Base-by-base conservation (phyloP, 495 filamentous ascomycete genomes). In the Trypethelium eluteriae region DNA sequence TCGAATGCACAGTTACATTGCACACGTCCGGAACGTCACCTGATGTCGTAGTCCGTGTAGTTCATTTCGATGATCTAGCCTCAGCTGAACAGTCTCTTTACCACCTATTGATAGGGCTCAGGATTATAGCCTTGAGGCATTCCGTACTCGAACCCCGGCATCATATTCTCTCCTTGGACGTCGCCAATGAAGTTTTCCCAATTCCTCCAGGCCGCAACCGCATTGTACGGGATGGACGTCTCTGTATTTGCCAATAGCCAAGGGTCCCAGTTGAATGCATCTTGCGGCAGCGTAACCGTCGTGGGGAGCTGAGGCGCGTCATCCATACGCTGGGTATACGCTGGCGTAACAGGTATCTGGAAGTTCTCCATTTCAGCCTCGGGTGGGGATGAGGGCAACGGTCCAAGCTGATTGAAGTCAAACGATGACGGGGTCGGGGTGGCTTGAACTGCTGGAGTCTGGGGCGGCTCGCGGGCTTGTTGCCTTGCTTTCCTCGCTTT, bases 401-500 rank as follows among this genome's bases (percentile, higher is more conserved):
- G 32, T 10, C 32, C 32, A 9, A 59, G 7, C 32, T 59, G 53
- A 18, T 36, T 59, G 32, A 59, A 35, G 32, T 59, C 32, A 14
- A 59, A 59, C 5, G 53, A 34, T 18, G 6, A 10, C 36, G 53
- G 10, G 7, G 25, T 25, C 25, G 5, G 6, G 14, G 25, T 36
- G 9, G 53, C 53, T 59, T 59, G 53, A 11, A 36, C 5, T 4
- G 53, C 32, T 32, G 53, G 3, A 32, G 11, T 32, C 36, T 18
- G 53, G 11, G 34, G 3, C 36, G 34, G 18, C 14, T 59, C 25
- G 14, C 10, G 3, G 25, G 32, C 47, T 16, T 5, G 14, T 56
- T 56, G 63, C 39, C 65, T 16, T 7, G 18, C 49, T 32, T 66
- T 46, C 36, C 38, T 50, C 18, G 66, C 66, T 64, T 64, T 67